phyloP scores from a whole-genome alignment of 73 alveolate genomes.

The Breviolum minutum region DNA sequence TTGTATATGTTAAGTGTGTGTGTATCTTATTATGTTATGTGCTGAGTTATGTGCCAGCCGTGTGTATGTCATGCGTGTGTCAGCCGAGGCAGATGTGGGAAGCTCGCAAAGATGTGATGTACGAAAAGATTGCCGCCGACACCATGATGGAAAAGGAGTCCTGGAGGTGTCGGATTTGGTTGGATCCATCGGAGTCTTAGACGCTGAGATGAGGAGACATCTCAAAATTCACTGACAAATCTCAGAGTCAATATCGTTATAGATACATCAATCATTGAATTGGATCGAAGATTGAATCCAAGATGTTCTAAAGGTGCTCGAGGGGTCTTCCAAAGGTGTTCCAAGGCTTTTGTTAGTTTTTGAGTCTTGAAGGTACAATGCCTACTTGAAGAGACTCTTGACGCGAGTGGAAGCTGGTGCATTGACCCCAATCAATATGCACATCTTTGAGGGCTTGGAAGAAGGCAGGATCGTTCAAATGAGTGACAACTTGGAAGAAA shows the following conservation, averaged over 20 bases:
- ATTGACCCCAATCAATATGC: constrained; percentile 82
- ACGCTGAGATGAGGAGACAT: too few species aligned
- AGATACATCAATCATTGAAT: too few species aligned
- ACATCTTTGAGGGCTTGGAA: constrained; percentile 73
- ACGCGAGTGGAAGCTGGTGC: constrained; percentile 69
- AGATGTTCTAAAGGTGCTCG: too few species aligned
- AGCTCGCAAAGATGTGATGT: constrained; percentile 88
- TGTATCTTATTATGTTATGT: neutral
- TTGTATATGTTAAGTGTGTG: neutral
- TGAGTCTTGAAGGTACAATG: constrained; percentile 59
- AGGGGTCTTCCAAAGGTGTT: too few species aligned
- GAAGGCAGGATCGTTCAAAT: neutral
- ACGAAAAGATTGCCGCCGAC: constrained; percentile 83
- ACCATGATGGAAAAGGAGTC: constrained; percentile 92
- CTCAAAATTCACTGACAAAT: too few species aligned
- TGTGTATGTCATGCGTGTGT: too few species aligned
- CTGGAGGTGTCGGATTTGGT: constrained; percentile 1
- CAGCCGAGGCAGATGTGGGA: constrained; percentile 62
- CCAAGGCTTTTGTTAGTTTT: neutral
- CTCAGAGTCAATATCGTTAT: too few species aligned
- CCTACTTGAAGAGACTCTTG: constrained; percentile 54
- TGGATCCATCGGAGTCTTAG: neutral
- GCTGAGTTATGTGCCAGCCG: neutral
- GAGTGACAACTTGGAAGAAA: neutral
- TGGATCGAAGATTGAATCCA: too few species aligned